Evolutionary conservation across 2,329 filamentous ascomycete species (phyloP), one percentile per base, ranked within the genome.

Genomic region (Colletotrichum truncatum): DNA sequence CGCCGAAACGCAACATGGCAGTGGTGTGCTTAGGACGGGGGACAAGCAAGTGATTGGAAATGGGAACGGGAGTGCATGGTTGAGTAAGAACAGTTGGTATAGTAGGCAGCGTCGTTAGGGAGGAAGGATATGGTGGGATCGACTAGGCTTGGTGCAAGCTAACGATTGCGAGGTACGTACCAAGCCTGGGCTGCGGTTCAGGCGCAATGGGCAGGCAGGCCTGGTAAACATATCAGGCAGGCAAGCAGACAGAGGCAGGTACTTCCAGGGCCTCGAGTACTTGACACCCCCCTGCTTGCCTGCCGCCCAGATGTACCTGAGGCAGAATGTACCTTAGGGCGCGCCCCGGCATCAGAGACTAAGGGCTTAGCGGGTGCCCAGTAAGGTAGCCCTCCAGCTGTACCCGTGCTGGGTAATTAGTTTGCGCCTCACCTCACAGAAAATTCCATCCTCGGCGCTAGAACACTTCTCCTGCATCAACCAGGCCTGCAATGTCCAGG

Each of bases 401-500:
- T 51, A 21, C 32, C 16, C 23, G 28, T 18, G 30, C n/a, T 23
- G 34, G n/a, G 14, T 32, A 34, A 12, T 28, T 48, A 25, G 49
- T 16, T 53, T 36, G 28, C 39, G 53, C 46, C 55, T 61, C 32
- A 62, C 25, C 41, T 51, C 12, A 41, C 11, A 26, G 49, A 62
- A 65, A 55, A 61, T 65, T 65, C 62, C 56, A 65, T 55, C 36
- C 36, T 55, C 57, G 49, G 57, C 62, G 56, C 62, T 65, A 65
- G 62, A 65, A 65, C 34, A 41, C 34, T 53, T 55, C 62, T 55
- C 48, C 41, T 62, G 62, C 56, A 41, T 55, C 55, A 41, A 11
- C 51, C 49, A 16, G 18, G 30, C n/a, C 45, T 48, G 45, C 45
- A 48, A 48, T 25, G 18, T 48, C 45, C 25, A 16, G 14, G 45